These are phyloP conservation scores for Pulveroboletus sp. DNA, from an alignment of 768 basidiomycete genomes.

Conservation along the genomic window DNA sequence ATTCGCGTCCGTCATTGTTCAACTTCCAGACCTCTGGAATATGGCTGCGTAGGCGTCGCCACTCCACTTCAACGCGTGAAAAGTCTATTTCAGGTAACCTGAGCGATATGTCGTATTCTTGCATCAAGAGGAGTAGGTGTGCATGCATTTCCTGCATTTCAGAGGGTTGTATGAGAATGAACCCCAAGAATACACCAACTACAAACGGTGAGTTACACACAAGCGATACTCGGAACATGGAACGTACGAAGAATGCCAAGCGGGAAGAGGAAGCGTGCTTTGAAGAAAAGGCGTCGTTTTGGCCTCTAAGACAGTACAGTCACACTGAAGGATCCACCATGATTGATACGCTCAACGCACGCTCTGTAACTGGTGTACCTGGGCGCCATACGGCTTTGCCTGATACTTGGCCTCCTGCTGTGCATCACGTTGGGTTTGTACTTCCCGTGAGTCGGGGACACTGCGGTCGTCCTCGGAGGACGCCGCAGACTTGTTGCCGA, in stretches of 20 bases:
- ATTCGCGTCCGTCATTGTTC: constrained; percentile 75
- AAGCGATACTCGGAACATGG: not conserved
- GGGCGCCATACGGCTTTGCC: constrained; percentile 23
- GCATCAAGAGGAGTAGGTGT: constrained; percentile 60
- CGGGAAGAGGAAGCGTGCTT: constrained; percentile 60
- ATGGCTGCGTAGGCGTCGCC: constrained; percentile 58
- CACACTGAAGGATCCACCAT: not conserved
- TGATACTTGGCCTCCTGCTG: constrained; percentile 23
- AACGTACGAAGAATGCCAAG: constrained; percentile 60
- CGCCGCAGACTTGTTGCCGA: not conserved
- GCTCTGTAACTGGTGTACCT: constrained; percentile 22
- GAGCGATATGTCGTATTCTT: constrained; percentile 65
- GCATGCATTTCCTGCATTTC: constrained; percentile 67
- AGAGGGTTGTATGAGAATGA: constrained; percentile 60
- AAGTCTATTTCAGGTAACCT: constrained; percentile 62
- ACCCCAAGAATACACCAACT: constrained; percentile 67
- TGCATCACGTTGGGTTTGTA: constrained; percentile 5
- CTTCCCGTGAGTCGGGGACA: not conserved
- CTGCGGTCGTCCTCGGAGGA: constrained; percentile 12
- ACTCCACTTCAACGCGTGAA: constrained; percentile 65
- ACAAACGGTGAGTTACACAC: constrained; percentile 1
- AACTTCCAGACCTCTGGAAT: constrained; percentile 83
- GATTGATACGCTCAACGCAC: constrained; percentile 3
- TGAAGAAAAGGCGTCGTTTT: constrained; percentile 18
- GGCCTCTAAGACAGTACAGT: constrained; percentile 9